Evolutionary conservation across 148 eudicot species (phyloP).

Genomic region (Drosera capensis): DNA sequence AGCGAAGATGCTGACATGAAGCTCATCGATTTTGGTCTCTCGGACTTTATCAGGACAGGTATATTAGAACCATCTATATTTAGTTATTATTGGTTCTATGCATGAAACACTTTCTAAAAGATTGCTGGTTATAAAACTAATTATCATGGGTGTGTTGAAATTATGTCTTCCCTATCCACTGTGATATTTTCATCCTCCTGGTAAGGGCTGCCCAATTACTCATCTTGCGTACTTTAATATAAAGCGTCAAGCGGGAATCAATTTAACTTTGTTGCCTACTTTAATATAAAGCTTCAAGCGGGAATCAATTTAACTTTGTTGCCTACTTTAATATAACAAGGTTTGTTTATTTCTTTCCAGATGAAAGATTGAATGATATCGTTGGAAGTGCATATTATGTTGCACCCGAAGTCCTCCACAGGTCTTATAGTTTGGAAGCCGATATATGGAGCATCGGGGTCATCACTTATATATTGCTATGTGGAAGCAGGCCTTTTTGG

Average conservation of each 20-base stretch:
- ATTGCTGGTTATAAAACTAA: not conserved
- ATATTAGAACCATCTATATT: not conserved
- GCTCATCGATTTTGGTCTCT: conserved; percentile 70
- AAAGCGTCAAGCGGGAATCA: not conserved
- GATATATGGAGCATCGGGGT: conserved; percentile 68
- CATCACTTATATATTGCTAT: conserved; percentile 45
- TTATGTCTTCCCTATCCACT: too few relatives aligned
- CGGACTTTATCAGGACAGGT: conserved; percentile 62
- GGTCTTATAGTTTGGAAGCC: conserved; percentile 51
- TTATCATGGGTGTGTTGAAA: not conserved
- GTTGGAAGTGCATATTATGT: conserved; percentile 70
- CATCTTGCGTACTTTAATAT: too few relatives aligned
- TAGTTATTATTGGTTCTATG: not conserved
- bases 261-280: too few relatives aligned
- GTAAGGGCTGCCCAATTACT: too few relatives aligned
- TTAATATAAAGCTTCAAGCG: not conserved
- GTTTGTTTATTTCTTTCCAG: conserved; percentile 15
- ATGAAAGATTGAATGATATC: conserved; percentile 54
- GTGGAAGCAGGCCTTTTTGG: conserved; percentile 70
- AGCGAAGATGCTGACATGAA: conserved; percentile 59
- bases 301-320: not conserved
- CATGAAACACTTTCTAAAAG: not conserved
- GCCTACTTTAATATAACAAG: not conserved
- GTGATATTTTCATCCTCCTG: too few relatives aligned
- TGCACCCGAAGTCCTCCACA: conserved; percentile 61